Conservation (phyloP, 169 alveolate genomes). For the Eimeria necatrix region DNA sequence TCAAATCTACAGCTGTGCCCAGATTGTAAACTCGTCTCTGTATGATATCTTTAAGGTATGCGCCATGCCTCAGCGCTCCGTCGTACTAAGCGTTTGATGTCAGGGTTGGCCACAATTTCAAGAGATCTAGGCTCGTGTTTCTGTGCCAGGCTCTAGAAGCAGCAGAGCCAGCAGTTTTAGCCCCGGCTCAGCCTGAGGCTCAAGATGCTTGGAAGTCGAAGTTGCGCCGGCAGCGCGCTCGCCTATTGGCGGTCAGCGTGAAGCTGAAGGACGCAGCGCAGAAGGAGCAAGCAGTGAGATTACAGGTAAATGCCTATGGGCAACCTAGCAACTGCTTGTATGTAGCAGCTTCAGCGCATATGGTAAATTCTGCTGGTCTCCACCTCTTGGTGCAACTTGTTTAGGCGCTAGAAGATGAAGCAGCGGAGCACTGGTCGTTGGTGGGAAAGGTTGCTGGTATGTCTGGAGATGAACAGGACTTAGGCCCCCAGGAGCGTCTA, state of each 20-base stretch:
- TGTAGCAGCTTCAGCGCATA: too few species aligned
- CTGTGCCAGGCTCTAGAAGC: conserved; percentile 61
- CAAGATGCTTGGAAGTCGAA: neutral
- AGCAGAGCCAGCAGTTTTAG: conserved; percentile 56
- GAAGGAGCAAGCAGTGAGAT: conserved; percentile 49
- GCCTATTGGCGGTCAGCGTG: conserved; percentile 54
- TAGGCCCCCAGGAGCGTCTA: neutral
- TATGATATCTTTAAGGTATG: conserved; percentile 57
- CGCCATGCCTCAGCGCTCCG: neutral
- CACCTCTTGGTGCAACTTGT: neutral
- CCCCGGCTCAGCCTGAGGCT: neutral
- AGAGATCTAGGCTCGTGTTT: neutral
- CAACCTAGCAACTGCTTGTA: too few species aligned
- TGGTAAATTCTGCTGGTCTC: too few species aligned
- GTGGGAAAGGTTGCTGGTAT: conserved; percentile 12
- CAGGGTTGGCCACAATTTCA: too few species aligned
- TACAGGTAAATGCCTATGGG: conserved; percentile 26
- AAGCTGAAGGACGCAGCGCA: conserved; percentile 71
- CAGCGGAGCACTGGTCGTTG: conserved; percentile 69
- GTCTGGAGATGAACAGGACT: conserved; percentile 42
- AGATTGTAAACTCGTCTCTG: conserved; percentile 25
- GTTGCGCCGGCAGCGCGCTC: conserved; percentile 48
- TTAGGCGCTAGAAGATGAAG: conserved; percentile 69
- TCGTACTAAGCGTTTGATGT: too few species aligned
- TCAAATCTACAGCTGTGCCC: conserved; percentile 44